Percentiles rank a stretch among this genome's conserved stretches.
These are phyloP conservation scores for Entrophospora sp. DNA, from an alignment of 192 early-diverging fungal genomes.

Conservation along the genomic window DNA sequence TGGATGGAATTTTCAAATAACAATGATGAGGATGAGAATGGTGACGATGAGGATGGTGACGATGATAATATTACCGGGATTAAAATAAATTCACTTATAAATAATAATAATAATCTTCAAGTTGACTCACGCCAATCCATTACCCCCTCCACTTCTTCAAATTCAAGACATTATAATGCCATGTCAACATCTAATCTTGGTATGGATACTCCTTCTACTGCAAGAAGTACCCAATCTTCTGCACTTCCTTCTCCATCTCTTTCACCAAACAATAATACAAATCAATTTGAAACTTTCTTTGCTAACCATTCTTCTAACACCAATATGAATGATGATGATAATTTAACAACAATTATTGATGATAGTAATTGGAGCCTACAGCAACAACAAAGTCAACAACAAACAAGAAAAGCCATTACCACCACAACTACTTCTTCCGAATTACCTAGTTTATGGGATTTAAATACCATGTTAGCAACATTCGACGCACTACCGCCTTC, in stretches of 20 bases:
- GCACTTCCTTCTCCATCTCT: constrained; percentile 44
- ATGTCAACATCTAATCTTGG: constrained; percentile 6
- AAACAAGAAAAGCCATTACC: too few relatives aligned
- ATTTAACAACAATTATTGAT: too few relatives aligned
- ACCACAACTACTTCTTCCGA: too few relatives aligned
- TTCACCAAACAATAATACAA: constrained; percentile 22
- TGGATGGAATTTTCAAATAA: too few relatives aligned
- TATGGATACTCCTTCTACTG: constrained; percentile 10
- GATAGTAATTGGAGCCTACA: constrained; percentile 19
- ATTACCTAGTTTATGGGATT: constrained; percentile 31
- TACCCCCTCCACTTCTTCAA: neutral
- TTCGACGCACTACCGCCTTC: constrained; percentile 69
- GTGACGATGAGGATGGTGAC: too few relatives aligned
- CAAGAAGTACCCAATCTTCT: constrained; percentile 23
- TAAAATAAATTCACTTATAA: too few relatives aligned
- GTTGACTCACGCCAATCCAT: constrained; percentile 12
- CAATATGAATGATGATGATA: too few relatives aligned
- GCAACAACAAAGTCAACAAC: too few relatives aligned
- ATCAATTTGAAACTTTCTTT: constrained; percentile 11
- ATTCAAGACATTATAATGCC: constrained; percentile 6
- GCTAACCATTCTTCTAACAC: too few relatives aligned
- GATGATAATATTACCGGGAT: too few relatives aligned
- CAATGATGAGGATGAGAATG: too few relatives aligned
- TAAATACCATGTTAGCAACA: constrained; percentile 50
- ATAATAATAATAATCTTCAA: neutral